A percentile compares a stretch with the other conserved stretches of the same genome.
Conservation (phyloP, 1,284 basidiomycete species). For the Irpex sp. region DNA sequence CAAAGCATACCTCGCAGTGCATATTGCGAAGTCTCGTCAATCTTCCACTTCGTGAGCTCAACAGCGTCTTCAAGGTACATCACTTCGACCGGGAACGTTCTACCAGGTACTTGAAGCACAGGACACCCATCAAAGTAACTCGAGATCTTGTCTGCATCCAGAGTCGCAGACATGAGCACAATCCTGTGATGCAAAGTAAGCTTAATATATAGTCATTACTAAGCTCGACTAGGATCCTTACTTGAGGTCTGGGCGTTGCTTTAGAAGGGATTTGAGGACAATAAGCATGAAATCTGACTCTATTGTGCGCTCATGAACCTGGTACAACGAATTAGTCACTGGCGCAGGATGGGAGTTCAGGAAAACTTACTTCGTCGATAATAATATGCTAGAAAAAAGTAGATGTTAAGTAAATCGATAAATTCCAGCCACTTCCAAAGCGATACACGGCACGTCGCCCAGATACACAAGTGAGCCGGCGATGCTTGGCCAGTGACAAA, state of each 20-base stretch:
- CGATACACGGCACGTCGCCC: too few relatives aligned
- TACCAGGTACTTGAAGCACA: conserved; percentile 85
- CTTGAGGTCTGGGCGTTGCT: conserved; percentile 83
- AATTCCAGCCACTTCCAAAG: too few relatives aligned
- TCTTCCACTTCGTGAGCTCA: conserved; percentile 81
- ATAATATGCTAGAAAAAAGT: conserved; percentile 64
- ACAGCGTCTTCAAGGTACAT: conserved; percentile 92
- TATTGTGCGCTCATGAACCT: conserved; percentile 91
- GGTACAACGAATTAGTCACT: not conserved
- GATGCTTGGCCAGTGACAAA: conserved; percentile 13
- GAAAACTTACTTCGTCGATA: conserved; percentile 70
- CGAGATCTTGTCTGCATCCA: conserved; percentile 95
- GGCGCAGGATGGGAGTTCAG: too few relatives aligned
- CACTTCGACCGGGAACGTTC: conserved; percentile 95
- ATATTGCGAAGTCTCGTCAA: conserved; percentile 85
- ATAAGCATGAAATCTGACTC: conserved; percentile 98
- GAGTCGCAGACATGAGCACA: conserved; percentile 96
- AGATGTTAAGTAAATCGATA: not conserved
- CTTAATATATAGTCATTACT: not conserved
- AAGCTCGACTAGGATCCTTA: conserved; percentile 26
- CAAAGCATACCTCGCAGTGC: conserved; percentile 56
- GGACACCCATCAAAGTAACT: conserved; percentile 91
- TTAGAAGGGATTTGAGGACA: conserved; percentile 87
- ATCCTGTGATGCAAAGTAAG: conserved; percentile 50
- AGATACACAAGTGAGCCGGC: conserved; percentile 4